Base-by-base conservation (phyloP, 2,329 filamentous ascomycete species). In the Hymenoscyphus salicellus region DNA sequence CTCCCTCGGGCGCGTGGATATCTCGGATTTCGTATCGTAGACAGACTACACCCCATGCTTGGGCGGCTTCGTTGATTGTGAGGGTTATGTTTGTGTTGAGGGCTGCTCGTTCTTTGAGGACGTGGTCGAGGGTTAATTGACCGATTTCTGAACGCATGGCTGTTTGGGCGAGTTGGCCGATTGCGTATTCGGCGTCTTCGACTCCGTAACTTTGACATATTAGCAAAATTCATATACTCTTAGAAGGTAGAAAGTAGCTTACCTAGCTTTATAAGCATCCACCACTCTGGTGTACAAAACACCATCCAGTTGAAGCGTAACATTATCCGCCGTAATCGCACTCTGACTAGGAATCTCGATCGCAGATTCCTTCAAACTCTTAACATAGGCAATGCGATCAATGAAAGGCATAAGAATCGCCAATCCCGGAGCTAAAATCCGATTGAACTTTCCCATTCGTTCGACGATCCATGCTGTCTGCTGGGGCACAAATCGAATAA, bases 381-480 rank as follows among this genome's bases (percentile, higher is more conserved):
- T 97, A 71, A 99, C 95, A 77, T 99, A 99, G 72, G 95, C 91
- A 77, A 99, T 98, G 67, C 93, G 90, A 79, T 99, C 95, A 77
- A 99, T 81, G 71, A 98, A 90, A 1, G 95, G 95, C 62, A 95
- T 84, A 71, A 99, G 80, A 68, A 99, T 84, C 26, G 95, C 93
- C 67, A 99, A 83, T 64, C 95, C 95, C 3, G 95, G 95, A 73
- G 97, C 87, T 60, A 99, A 82, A 74, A 99, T 97, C 66, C 93
- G 86, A 80, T 92, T 90, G 82, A 97, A 99, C 79, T 93, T 95
- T 74, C 95, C 95, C 95, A 99, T 99, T 75, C 95, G 93, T 85
- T 99, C 95, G 64, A 99, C 95, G 65, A 99, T 94, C 95, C 95
- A 99, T 78, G 95, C 95, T 72, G 94, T 98, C 82, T 99, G 95